Conservation (phyloP, 2,329 filamentous ascomycete species). For the Venturia aucupariae region DNA sequence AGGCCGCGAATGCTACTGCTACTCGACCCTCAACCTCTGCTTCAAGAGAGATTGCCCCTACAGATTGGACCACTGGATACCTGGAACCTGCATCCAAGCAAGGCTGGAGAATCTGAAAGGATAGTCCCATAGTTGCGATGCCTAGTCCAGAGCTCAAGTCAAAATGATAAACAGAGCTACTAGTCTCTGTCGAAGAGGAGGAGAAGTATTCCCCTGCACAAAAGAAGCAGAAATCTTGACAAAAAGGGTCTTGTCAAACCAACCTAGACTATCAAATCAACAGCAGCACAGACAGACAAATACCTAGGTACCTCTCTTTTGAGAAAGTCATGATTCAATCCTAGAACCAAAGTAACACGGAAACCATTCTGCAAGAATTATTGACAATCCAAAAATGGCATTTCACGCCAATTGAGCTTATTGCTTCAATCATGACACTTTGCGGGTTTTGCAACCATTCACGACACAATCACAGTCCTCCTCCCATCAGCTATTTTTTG, state of each 20-base stretch:
- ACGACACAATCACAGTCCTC: no score
- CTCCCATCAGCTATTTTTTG: no score
- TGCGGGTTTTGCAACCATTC: no score
- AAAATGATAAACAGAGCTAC: slow-evolving; percentile 27
- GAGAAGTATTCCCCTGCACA: slow-evolving; percentile 23
- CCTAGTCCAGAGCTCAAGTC: slow-evolving; percentile 36
- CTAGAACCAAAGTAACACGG: no score
- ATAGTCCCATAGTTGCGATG: slow-evolving; percentile 25
- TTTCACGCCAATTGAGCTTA: no score
- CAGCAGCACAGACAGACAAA: no score
- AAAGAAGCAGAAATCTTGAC: slow-evolving; percentile 26
- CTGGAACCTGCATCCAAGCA: background rate
- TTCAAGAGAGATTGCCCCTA: background rate
- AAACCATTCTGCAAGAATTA: no score
- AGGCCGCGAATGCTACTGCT: background rate
- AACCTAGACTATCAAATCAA: no score
- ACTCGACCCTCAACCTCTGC: background rate
- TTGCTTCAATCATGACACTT: no score
- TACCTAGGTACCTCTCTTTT: no score
- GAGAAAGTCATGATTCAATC: no score
- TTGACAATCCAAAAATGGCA: no score
- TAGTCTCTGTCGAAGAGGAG: slow-evolving; percentile 17
- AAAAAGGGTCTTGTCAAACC: slow-evolving; percentile 18
- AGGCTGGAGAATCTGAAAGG: slow-evolving; percentile 25
- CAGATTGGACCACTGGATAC: slow-evolving; percentile 14